Evolutionary conservation across 345 rosid genomes (phyloP), one percentile per base, ranked within the genome.

Genomic region (Noccaea caerulescens): DNA sequence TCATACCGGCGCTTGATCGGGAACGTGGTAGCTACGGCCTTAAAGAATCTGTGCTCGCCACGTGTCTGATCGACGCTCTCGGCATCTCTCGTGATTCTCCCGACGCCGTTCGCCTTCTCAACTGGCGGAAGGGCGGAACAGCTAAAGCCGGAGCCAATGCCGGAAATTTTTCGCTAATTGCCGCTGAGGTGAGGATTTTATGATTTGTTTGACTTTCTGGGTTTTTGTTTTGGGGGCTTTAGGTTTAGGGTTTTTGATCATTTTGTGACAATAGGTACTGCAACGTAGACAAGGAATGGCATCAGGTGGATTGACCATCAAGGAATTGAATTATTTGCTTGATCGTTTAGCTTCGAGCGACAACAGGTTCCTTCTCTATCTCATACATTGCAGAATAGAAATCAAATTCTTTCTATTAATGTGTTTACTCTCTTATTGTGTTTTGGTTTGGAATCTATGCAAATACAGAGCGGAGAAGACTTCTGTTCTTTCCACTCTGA

Each of bases 1-100:
- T 93, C 72, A 91, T 93, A 0, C 97, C 98, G 0, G 63, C 81
- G 16, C 93, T 93, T 43, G 98, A 93, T 53, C 77, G 98, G 8
- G 98, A 93, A 78, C 83, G 98, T 13, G 96, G 97, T 16, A 78
- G 85, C 47, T 93, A 93, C 47, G 97, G 98, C 11, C 94, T 91
- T 72, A 93, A 91, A 71, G 97, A 93, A 76, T 89, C 96, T 2
- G 97, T 91, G 8, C 98, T 93, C 68, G 93, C 97, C 71, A 80
- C 83, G 42, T 85, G 80, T 80, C 92, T 93, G 44, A 79, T 91
- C 72, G 97, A 93, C 43, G 92, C 96, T 7, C 93, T 91, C 65
- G 92, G 89, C 59, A 86, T 93, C 84, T 84, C 98, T 57, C 84
- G 86, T n/a, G 97, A 93, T 38, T 88, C 98, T 33, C 79, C 83